These are phyloP conservation scores for Beta corolliflora DNA, from an alignment of 179 eudicot genomes.

Conservation along the genomic window DNA sequence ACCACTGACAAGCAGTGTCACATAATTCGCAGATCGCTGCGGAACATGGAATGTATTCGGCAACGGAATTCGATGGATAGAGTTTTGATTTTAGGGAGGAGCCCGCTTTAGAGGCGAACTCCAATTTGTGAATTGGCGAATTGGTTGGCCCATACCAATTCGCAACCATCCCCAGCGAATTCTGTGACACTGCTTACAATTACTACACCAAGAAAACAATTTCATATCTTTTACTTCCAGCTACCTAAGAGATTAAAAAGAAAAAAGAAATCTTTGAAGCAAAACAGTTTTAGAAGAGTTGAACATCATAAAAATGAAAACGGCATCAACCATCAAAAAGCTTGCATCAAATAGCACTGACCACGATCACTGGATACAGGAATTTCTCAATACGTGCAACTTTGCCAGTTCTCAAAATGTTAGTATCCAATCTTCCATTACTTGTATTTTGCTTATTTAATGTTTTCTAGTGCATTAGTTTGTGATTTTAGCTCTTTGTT, in stretches of 20 bases:
- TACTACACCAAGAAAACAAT: neutral
- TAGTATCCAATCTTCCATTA: neutral
- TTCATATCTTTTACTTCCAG: neutral
- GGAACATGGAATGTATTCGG: too few species aligned
- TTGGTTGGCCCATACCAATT: too few species aligned
- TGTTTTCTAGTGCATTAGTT: too few species aligned
- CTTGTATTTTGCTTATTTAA: too few species aligned
- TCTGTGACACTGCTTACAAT: neutral
- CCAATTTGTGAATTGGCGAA: too few species aligned
- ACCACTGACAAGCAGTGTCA: neutral
- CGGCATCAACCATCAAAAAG: neutral
- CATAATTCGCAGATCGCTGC: too few species aligned
- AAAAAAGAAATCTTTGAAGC: neutral
- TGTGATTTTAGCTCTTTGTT: too few species aligned
- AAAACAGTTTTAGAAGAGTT: neutral
- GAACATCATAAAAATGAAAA: neutral
- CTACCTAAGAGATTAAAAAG: neutral
- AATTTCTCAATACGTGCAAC: neutral
- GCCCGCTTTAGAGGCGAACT: too few species aligned
- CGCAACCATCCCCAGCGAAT: too few species aligned
- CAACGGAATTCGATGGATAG: too few species aligned
- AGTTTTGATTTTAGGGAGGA: too few species aligned
- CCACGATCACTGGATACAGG: neutral
- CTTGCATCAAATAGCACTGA: neutral
- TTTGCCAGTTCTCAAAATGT: neutral